Evolutionary conservation across 495 filamentous ascomycete species (phyloP).

Genomic region (Hypoxylon fragiforme): DNA sequence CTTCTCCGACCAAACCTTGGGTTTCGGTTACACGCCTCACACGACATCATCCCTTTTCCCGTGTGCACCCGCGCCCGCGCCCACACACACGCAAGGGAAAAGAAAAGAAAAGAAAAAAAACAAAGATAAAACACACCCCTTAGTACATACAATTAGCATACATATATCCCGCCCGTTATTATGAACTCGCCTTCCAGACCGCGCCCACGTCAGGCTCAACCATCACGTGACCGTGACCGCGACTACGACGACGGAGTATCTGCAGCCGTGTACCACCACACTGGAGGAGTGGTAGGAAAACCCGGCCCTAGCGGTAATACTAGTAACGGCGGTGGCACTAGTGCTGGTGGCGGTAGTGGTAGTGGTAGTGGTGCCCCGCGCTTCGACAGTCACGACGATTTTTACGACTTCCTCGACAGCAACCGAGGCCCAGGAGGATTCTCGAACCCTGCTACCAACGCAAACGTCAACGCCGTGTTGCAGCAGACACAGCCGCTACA

Average conservation of each 20-base stretch:
- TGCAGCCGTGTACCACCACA: constrained; percentile 15
- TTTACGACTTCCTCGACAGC: constrained; percentile 38
- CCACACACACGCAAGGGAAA: too few species aligned
- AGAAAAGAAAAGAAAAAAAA: too few species aligned
- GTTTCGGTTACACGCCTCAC: not conserved
- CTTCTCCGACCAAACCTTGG: too few species aligned
- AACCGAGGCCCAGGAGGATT: constrained; percentile 23
- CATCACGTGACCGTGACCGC: constrained; percentile 33
- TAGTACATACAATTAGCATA: too few species aligned
- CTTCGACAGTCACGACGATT: constrained; percentile 39
- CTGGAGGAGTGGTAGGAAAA: constrained; percentile 21
- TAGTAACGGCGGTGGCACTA: not conserved
- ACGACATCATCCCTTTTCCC: not conserved
- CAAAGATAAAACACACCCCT: too few species aligned
- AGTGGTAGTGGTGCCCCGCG: constrained; percentile 6
- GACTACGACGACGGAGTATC: constrained; percentile 31
- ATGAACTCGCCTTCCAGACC: constrained; percentile 32
- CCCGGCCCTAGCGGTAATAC: not conserved
- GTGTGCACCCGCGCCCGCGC: not conserved
- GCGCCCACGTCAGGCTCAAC: constrained; percentile 30
- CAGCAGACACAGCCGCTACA: constrained; percentile 16
- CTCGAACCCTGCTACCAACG: constrained; percentile 3
- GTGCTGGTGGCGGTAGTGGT: too few species aligned
- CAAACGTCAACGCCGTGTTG: constrained; percentile 7
- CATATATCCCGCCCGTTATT: too few species aligned